Evolutionary conservation across 1,284 basidiomycete species (phyloP), one percentile per base, ranked within the genome.

Genomic region (Irpex lacteus): DNA sequence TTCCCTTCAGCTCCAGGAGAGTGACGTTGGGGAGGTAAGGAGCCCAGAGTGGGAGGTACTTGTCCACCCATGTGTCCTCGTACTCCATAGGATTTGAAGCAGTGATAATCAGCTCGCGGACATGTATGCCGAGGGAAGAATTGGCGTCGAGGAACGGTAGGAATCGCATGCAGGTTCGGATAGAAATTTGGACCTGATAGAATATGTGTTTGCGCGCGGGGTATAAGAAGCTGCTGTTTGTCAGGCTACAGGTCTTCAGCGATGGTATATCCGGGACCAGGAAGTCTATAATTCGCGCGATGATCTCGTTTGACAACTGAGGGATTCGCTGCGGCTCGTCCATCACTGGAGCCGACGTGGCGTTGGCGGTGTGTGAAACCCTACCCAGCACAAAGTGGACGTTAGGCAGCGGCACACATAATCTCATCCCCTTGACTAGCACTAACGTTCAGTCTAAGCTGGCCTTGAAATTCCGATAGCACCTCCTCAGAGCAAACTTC

Each of bases 261-360:
- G 64, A 60, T 5, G 32, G 60, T 11, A 37, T 32, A 59, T 67
- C 67, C 19, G 59, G 57, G 63, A 59, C 63, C 37, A 63, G 60
- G 55, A 63, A 65, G 60, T 70, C 70, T 62, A 72, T 70, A 59
- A 71, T 69, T 19, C 64, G 66, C 13, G 70, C 67, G 38, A 63
- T 66, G 19, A 72, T 49, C 38, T 70, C 69, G 44, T 66, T 63
- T 4, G 68, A 69, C 6, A 71, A 38, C 37, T 26, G 9, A 50
- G 53, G 49, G 21, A 59, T 49, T n/a, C 32, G 13, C 7, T 40
- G 13, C n/a, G 54, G 26, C 34, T 13, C n/a, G 18, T 56, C 54
- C 54, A 56, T 56, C 21, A 47, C n/a, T 15, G 7, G 15, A 9
- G 15, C 32, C 44, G 55, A n/a, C 13, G 32, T 6, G 8, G 18